Evolutionary conservation across 2,329 filamentous ascomycete genomes (phyloP).

Genomic region (Bipolaris oryzae): DNA sequence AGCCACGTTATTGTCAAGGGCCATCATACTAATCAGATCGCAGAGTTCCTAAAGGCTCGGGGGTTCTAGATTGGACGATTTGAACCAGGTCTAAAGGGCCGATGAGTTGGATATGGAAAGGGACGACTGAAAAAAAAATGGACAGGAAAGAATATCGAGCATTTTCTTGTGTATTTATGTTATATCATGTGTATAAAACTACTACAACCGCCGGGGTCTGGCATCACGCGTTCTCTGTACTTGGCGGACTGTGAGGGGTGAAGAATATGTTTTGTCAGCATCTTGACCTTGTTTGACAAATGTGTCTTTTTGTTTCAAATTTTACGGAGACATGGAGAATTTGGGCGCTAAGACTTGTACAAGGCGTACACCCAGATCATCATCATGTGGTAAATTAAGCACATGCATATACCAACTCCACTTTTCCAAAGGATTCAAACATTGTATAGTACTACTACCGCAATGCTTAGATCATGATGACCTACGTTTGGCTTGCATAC

Average conservation of each 20-base stretch:
- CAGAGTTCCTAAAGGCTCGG: conserved; percentile 21
- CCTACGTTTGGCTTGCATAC: neutral
- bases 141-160: neutral
- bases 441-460: too few species aligned
- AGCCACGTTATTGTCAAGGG: conserved; percentile 64
- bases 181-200: conserved; percentile 1
- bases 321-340: neutral
- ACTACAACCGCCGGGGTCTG: neutral
- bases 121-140: too few species aligned
- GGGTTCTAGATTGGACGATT: conserved; percentile 19
- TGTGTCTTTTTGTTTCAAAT: neutral
- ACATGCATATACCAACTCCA: too few species aligned
- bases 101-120: neutral
- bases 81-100: neutral
- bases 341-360: too few species aligned
- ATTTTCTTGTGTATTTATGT: conserved; percentile 3
- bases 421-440: too few species aligned
- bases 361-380: too few species aligned
- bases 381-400: too few species aligned
- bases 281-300: neutral
- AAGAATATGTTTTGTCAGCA: neutral
- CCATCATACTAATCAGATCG: conserved; percentile 18
- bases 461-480: neutral
- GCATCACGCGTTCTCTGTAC: neutral
- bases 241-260: neutral